Evolutionary conservation across 2,329 filamentous ascomycete genomes (phyloP).

Genomic region (Neofusicoccum ribis): DNA sequence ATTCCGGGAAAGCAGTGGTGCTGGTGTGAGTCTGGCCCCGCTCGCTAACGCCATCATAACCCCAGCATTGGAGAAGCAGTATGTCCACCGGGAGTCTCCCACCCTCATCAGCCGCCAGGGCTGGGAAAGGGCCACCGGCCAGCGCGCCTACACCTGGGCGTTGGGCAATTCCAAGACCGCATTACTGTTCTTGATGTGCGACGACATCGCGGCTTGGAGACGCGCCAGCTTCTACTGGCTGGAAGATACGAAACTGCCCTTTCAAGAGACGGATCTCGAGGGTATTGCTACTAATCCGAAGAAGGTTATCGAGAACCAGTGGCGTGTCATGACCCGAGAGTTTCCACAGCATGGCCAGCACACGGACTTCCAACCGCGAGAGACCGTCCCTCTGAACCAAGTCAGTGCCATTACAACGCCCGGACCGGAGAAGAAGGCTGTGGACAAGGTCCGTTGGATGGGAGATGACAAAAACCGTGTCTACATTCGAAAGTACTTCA

Average conservation of each 20-base stretch:
- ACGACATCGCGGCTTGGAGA: constrained; percentile 41
- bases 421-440: constrained; percentile 31
- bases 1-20: constrained; percentile 31
- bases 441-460: constrained; percentile 37
- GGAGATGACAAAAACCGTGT: constrained; percentile 36
- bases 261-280: constrained; percentile 37
- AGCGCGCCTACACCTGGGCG: constrained; percentile 43
- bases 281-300: constrained; percentile 40
- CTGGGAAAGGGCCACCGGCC: constrained; percentile 35
- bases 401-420: constrained; percentile 24
- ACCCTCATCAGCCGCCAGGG: constrained; percentile 37
- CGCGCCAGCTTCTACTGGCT: constrained; percentile 38
- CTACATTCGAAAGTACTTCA: constrained; percentile 39
- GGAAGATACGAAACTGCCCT: constrained; percentile 39
- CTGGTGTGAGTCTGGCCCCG: constrained; percentile 27
- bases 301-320: constrained; percentile 42
- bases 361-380: constrained; percentile 37
- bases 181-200: constrained; percentile 40
- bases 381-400: constrained; percentile 39
- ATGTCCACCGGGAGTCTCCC: constrained; percentile 38
- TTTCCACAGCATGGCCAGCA: constrained; percentile 38
- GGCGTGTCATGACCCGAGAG: constrained; percentile 42
- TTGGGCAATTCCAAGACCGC: constrained; percentile 40
- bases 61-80: constrained; percentile 33
- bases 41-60: constrained; percentile 40